Evolutionary conservation across 768 basidiomycete genomes (phyloP).

Genomic region (Lyophyllum shimeji): DNA sequence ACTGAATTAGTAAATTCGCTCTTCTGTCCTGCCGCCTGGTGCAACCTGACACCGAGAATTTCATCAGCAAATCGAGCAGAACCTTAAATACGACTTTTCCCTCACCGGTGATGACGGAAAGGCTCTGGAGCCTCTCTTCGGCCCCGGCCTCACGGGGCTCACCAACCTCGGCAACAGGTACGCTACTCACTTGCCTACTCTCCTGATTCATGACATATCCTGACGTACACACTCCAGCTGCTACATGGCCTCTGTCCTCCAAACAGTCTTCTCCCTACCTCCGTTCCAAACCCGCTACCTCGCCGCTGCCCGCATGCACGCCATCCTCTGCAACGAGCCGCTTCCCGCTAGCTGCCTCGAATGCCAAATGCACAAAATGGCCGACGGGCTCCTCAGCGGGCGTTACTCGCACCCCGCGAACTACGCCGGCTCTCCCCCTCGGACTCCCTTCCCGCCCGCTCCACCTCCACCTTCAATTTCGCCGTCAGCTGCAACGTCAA

Average conservation of each 20-base stretch:
- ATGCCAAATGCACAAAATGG: slow-evolving; percentile 92
- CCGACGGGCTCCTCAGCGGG: slow-evolving; percentile 90
- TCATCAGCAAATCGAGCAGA: slow-evolving; percentile 91
- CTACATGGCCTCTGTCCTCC: slow-evolving; percentile 95
- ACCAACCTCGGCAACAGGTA: slow-evolving; percentile 89
- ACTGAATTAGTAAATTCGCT: slow-evolving; percentile 75
- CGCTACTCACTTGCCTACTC: neutral
- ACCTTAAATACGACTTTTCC: slow-evolving; percentile 92
- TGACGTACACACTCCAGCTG: slow-evolving; percentile 51
- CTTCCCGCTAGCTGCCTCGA: slow-evolving; percentile 88
- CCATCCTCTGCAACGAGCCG: slow-evolving; percentile 56
- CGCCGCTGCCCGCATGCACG: slow-evolving; percentile 43
- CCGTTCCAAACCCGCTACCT: slow-evolving; percentile 76
- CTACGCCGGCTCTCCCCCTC: slow-evolving; percentile 15
- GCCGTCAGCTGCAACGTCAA: neutral
- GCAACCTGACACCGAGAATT: neutral
- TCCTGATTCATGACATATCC: neutral
- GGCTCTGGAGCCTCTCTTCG: slow-evolving; percentile 85
- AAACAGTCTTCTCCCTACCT: slow-evolving; percentile 80
- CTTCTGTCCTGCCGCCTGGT: neutral
- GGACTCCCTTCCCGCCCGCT: no score
- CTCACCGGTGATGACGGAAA: slow-evolving; percentile 85
- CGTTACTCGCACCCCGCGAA: slow-evolving; percentile 75
- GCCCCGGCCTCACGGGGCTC: slow-evolving; percentile 86
- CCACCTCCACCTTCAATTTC: no score